phyloP scores from a whole-genome alignment of 768 basidiomycete species.

The Boletus barrowsii region DNA sequence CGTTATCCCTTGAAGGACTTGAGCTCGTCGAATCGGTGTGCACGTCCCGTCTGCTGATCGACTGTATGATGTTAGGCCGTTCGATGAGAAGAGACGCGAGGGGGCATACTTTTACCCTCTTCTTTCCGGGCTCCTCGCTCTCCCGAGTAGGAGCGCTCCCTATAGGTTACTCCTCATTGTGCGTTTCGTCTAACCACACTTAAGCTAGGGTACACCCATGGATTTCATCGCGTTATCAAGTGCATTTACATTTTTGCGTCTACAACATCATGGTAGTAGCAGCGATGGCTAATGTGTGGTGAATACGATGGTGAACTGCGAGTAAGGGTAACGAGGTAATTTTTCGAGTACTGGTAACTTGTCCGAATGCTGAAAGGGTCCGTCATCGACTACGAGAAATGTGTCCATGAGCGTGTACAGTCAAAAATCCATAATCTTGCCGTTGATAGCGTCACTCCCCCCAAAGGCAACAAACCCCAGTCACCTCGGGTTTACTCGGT shows the following conservation, averaged over 20 bases:
- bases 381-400: constrained; percentile 25
- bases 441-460: background rate
- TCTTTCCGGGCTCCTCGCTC: background rate
- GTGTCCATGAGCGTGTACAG: constrained; percentile 21
- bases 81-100: background rate
- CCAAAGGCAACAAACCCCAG: background rate
- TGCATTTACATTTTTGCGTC: background rate
- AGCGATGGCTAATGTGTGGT: background rate
- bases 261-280: background rate
- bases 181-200: background rate
- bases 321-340: background rate
- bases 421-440: constrained; percentile 15
- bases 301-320: background rate
- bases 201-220: too few relatives aligned
- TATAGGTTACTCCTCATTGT: background rate
- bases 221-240: too few relatives aligned
- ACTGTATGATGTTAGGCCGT: background rate
- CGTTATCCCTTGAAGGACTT: background rate
- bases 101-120: background rate
- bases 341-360: background rate
- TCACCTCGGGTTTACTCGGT: constrained; percentile 48
- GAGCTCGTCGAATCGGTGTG: background rate
- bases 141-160: too few relatives aligned
- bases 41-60: background rate
- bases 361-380: constrained; percentile 29